phyloP scores from a whole-genome alignment of 1,284 basidiomycete genomes.

The Cryptococcus sp. region DNA sequence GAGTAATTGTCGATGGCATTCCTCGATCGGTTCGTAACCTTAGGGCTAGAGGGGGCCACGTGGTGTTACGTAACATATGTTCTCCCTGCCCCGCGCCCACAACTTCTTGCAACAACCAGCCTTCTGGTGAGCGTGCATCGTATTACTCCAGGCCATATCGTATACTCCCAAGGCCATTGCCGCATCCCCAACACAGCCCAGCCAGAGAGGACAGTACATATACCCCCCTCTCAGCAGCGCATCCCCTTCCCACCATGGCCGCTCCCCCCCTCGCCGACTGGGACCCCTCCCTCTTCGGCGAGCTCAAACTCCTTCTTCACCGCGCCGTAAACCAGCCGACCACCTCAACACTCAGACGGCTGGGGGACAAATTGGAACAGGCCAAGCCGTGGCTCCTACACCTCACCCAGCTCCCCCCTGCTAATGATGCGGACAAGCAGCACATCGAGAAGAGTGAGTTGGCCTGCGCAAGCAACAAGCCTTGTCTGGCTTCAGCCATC shows the following conservation, averaged over 20 bases:
- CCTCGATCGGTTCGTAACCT: not conserved
- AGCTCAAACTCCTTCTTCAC: conserved; percentile 37
- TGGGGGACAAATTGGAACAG: conserved; percentile 33
- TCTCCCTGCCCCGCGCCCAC: not conserved
- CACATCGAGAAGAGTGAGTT: conserved; percentile 33
- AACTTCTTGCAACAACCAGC: not conserved
- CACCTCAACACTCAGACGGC: conserved; percentile 34
- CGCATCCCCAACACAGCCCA: too few relatives aligned
- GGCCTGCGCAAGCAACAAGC: not conserved
- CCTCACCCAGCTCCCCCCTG: conserved; percentile 34
- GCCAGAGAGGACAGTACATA: too few relatives aligned
- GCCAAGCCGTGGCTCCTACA: conserved; percentile 43
- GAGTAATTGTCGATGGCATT: not conserved
- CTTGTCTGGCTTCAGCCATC: not conserved
- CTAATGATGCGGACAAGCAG: conserved; percentile 37
- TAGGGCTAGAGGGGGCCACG: too few relatives aligned
- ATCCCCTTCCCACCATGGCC: conserved; percentile 15
- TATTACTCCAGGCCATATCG: too few relatives aligned
- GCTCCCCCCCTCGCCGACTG: conserved; percentile 32
- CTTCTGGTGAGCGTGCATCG: too few relatives aligned
- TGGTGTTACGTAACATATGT: not conserved
- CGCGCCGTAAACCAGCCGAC: conserved; percentile 36
- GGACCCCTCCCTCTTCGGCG: conserved; percentile 40
- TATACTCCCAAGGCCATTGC: too few relatives aligned
- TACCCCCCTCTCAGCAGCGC: too few relatives aligned